These are phyloP conservation scores for Davidsoniella australis DNA, from an alignment of 2,329 filamentous ascomycete species.

Conservation along the genomic window DNA sequence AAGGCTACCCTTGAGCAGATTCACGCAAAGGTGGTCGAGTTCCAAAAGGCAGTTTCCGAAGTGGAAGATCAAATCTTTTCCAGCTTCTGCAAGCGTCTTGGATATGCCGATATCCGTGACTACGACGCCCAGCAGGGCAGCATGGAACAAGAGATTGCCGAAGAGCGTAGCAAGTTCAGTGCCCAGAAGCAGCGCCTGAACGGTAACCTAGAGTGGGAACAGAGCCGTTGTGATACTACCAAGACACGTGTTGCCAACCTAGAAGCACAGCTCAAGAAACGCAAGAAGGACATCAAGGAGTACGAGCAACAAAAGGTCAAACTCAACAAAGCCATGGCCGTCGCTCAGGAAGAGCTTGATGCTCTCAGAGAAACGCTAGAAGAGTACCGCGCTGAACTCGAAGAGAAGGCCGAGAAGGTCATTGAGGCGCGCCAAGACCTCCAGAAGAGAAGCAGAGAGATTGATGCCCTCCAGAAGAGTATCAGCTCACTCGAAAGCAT, in stretches of 20 bases:
- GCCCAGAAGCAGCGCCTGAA: conserved; percentile 65
- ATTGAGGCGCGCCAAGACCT: conserved; percentile 64
- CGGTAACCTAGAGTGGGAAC: conserved; percentile 40
- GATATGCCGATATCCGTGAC: conserved; percentile 76
- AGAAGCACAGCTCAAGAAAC: conserved; percentile 46
- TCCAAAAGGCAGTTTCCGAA: conserved; percentile 47
- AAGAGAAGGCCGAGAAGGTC: conserved; percentile 56
- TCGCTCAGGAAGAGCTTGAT: conserved; percentile 60
- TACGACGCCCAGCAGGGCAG: conserved; percentile 91
- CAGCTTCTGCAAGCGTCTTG: conserved; percentile 69
- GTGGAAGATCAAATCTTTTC: conserved; percentile 82
- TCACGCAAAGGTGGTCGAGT: conserved; percentile 31
- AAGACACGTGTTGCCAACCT: conserved; percentile 52
- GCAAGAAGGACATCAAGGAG: conserved; percentile 50
- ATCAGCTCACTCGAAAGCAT: conserved; percentile 69
- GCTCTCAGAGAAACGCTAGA: conserved; percentile 56
- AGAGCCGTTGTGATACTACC: conserved; percentile 35
- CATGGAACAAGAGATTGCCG: conserved; percentile 73
- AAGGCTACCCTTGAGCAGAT: conserved; percentile 46
- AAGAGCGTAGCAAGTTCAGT: conserved; percentile 74
- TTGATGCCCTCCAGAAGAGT: conserved; percentile 55
- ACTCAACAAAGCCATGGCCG: conserved; percentile 56
- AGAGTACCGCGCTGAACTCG: conserved; percentile 48
- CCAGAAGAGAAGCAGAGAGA: conserved; percentile 67
- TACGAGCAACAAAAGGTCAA: conserved; percentile 56